These are phyloP conservation scores for Suhomyces anneliseae DNA, from an alignment of 1,139 yeast species.

Conservation along the genomic window DNA sequence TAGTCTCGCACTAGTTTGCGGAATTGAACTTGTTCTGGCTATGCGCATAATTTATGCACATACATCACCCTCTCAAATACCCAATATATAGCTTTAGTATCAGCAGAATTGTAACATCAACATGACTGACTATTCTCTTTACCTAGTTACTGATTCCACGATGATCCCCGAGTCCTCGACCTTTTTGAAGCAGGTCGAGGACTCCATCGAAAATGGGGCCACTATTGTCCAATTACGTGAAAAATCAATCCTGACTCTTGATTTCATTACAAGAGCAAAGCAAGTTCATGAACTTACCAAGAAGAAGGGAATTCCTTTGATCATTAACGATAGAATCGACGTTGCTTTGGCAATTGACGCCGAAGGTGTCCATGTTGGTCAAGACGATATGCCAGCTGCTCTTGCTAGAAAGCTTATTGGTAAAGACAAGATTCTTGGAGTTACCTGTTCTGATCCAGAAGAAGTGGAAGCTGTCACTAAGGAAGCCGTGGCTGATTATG, in stretches of 20 bases:
- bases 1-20: no score
- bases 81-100: background rate
- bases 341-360: constrained; percentile 89
- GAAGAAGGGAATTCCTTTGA: constrained; percentile 64
- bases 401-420: constrained; percentile 67
- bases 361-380: constrained; percentile 94
- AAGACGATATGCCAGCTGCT: constrained; percentile 76
- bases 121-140: constrained; percentile 57
- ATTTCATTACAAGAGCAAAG: constrained; percentile 62
- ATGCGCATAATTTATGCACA: background rate
- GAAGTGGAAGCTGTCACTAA: constrained; percentile 60
- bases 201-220: constrained; percentile 68
- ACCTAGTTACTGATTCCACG: constrained; percentile 79
- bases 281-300: constrained; percentile 63
- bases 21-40: no score
- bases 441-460: constrained; percentile 61
- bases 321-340: constrained; percentile 86
- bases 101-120: background rate
- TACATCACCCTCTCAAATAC: background rate
- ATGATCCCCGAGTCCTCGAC: constrained; percentile 68
- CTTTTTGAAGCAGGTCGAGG: constrained; percentile 59
- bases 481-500: constrained; percentile 66
- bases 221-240: constrained; percentile 85
- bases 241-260: constrained; percentile 67
- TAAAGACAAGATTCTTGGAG: constrained; percentile 73